Percentiles rank a stretch among this genome's conserved stretches.
Conservation (phyloP, 2,329 filamentous ascomycete species). For the Fusarium nodosum region DNA sequence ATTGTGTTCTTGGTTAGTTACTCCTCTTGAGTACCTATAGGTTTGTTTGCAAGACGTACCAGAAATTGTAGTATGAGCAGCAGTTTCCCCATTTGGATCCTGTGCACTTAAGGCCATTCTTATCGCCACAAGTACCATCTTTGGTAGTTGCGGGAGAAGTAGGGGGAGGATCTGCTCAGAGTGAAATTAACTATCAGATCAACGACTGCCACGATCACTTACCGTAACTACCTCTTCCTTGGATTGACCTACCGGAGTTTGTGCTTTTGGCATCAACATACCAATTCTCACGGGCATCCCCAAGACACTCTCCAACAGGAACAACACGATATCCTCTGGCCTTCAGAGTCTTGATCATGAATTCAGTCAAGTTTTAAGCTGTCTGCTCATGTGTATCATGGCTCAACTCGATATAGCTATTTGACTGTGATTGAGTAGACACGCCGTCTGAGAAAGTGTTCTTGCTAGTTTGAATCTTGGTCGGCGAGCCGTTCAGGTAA, state of each 20-base stretch:
- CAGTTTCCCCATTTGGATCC: slow-evolving; percentile 54
- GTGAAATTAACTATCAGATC: slow-evolving; percentile 3
- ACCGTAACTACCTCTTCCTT: slow-evolving; percentile 14
- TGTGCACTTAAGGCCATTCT: slow-evolving; percentile 50
- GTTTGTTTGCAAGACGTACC: slow-evolving; percentile 44
- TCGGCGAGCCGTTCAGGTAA: slow-evolving; percentile 64
- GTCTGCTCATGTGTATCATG: slow-evolving; percentile 65
- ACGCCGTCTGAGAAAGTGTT: slow-evolving; percentile 52
- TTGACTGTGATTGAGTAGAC: slow-evolving; percentile 49
- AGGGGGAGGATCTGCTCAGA: slow-evolving; percentile 8
- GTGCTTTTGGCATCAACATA: slow-evolving; percentile 56
- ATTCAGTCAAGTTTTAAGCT: slow-evolving; percentile 57
- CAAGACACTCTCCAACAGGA: slow-evolving; percentile 69
- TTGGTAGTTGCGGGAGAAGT: slow-evolving; percentile 24
- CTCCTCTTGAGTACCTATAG: no score
- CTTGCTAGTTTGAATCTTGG: slow-evolving; percentile 63
- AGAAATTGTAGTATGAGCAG: slow-evolving; percentile 56
- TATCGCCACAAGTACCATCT: slow-evolving; percentile 54
- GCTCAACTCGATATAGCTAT: slow-evolving; percentile 64
- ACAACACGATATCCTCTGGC: slow-evolving; percentile 61
- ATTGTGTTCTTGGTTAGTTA: background rate
- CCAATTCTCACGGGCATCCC: slow-evolving; percentile 64
- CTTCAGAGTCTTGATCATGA: slow-evolving; percentile 59
- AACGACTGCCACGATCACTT: background rate
- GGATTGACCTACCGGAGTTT: slow-evolving; percentile 42